Evolutionary conservation across 2,329 filamentous ascomycete species (phyloP).

Genomic region (Aspergillus latus): DNA sequence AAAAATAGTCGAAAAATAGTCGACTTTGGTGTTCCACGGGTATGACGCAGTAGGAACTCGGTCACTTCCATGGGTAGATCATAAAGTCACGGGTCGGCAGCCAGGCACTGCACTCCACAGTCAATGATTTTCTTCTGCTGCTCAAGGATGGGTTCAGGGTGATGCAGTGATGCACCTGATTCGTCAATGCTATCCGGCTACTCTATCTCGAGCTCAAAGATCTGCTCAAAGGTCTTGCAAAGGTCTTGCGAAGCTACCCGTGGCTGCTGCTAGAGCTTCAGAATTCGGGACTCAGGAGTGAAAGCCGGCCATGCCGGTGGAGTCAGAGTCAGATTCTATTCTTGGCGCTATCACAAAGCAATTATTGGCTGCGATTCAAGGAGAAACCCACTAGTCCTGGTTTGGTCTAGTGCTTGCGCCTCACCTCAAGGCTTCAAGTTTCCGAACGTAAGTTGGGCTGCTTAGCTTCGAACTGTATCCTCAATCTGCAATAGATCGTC

Average conservation of each 20-base stretch:
- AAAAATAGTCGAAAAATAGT: no score
- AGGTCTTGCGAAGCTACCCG: no score
- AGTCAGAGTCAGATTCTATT: neutral
- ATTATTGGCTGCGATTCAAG: neutral
- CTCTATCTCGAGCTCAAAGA: no score
- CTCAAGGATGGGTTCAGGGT: no score
- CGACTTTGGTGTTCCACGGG: neutral
- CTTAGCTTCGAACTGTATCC: neutral
- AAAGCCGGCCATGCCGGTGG: neutral
- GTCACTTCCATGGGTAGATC: slow-evolving; percentile 1
- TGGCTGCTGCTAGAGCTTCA: neutral
- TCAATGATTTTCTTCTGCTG: no score
- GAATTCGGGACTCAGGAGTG: neutral
- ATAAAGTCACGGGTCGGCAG: neutral
- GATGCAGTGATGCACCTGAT: no score
- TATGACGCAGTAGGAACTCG: slow-evolving; percentile 5
- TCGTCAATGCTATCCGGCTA: no score
- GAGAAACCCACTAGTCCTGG: neutral
- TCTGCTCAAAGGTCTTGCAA: no score
- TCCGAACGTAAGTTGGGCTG: neutral
- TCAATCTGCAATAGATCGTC: neutral
- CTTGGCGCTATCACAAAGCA: neutral
- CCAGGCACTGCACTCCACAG: neutral
- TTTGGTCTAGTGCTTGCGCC: neutral
- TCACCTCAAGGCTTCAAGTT: neutral